These are phyloP conservation scores for Kingdonia uniflora DNA, from an alignment of 164 flowering plant genomes.

Conservation along the genomic window DNA sequence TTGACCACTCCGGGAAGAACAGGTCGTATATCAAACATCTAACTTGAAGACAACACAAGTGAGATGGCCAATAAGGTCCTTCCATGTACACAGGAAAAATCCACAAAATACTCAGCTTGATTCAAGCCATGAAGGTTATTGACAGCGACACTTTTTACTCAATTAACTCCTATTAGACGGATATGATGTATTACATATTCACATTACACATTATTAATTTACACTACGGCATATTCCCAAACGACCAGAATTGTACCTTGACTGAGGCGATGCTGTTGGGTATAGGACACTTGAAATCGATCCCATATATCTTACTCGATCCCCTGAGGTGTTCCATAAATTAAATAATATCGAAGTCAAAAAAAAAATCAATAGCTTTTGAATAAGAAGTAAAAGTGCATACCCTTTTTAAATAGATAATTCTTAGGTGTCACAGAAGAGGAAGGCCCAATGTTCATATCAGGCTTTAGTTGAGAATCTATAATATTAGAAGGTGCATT, in stretches of 20 bases:
- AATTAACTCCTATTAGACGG: not conserved
- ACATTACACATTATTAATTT: not conserved
- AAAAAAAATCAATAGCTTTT: not conserved
- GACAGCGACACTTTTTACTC: not conserved
- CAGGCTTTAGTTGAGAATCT: conserved; percentile 45
- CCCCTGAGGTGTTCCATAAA: conserved; percentile 41
- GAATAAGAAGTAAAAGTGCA: not conserved
- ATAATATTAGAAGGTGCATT: conserved; percentile 22
- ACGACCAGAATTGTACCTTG: conserved; percentile 36
- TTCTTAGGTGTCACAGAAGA: conserved; percentile 39
- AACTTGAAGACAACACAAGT: too few species aligned
- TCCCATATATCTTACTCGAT: conserved; percentile 55
- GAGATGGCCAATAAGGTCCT: too few species aligned
- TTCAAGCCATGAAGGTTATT: too few species aligned
- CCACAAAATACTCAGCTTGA: too few species aligned
- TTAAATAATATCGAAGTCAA: not conserved
- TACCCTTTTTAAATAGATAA: conserved; percentile 50
- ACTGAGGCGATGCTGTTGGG: conserved; percentile 31
- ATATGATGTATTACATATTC: not conserved
- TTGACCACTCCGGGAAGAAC: too few species aligned
- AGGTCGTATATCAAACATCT: too few species aligned
- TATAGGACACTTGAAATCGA: conserved; percentile 30
- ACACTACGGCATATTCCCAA: not conserved
- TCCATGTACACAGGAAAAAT: too few species aligned
- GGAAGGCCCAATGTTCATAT: conserved; percentile 26